phyloP scores from a whole-genome alignment of 129 eudicot genomes.

The sunflower (Helianthus annuus) region HanXRQr2.0-SUNRISE NC_035437.2:90784742-90785241 shows the following conservation, averaged over 20 bases:
- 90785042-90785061: conserved; percentile 72
- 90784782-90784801: too few species aligned
- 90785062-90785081: conserved; percentile 53
- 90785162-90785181: too few species aligned
- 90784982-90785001: conserved; percentile 37
- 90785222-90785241: too few species aligned
- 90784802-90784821: conserved; percentile 28
- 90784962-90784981: conserved; percentile 50
- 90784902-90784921: conserved; percentile 7
- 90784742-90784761: too few species aligned
- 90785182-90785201: too few species aligned
- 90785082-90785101: conserved; percentile 53
- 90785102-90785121: conserved; percentile 67
- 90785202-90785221: too few species aligned
- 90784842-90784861: conserved; percentile 56
- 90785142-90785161: too few species aligned
- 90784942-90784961: too few species aligned
- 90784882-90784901: conserved; percentile 73
- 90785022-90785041: conserved; percentile 47
- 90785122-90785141: conserved; percentile 38
- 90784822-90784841: conserved; percentile 62
- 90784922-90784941: too few species aligned
- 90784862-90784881: conserved; percentile 68
- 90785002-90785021: conserved; percentile 40
- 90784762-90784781: too few species aligned